Percentiles rank a stretch among this genome's conserved stretches.
Evolutionary conservation across 2,329 filamentous ascomycete genomes (phyloP).

Genomic region (Ascochyta koolunga): DNA sequence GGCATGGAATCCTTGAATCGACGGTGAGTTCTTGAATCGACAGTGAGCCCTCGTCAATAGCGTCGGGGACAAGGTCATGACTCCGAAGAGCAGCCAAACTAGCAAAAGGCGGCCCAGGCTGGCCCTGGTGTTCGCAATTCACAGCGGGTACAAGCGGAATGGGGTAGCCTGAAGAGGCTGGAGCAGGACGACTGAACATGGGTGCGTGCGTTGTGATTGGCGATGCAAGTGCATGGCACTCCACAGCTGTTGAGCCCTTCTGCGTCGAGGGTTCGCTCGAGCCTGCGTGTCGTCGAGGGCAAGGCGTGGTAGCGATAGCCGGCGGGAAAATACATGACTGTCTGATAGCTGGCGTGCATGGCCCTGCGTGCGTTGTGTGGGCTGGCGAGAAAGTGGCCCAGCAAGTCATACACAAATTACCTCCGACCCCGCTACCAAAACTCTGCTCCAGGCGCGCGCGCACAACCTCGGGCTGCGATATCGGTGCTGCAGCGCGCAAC

Average conservation of each 20-base stretch:
- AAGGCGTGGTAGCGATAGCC: slow-evolving; percentile 16
- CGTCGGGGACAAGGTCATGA: slow-evolving; percentile 10
- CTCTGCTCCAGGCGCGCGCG: slow-evolving; percentile 7
- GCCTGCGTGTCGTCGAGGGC: slow-evolving; percentile 5
- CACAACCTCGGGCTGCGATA: slow-evolving; percentile 24
- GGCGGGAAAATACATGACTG: slow-evolving; percentile 18
- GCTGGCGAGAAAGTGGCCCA: not conserved
- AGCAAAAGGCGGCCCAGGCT: slow-evolving; percentile 6
- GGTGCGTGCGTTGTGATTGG: slow-evolving; percentile 4
- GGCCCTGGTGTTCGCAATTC: slow-evolving; percentile 10
- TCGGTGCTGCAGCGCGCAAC: slow-evolving; percentile 23
- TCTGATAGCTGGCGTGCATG: slow-evolving; percentile 12
- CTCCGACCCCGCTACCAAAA: slow-evolving; percentile 14
- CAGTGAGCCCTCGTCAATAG: not conserved
- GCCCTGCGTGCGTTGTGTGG: slow-evolving; percentile 1
- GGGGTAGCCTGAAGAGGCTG: slow-evolving; percentile 17
- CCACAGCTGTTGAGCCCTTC: slow-evolving; percentile 8
- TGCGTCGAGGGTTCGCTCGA: slow-evolving; percentile 19
- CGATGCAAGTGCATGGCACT: not conserved
- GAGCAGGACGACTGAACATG: not conserved
- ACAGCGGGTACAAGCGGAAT: slow-evolving; percentile 16
- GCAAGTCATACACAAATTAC: slow-evolving; percentile 9
- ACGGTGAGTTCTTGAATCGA: no score
- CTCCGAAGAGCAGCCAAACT: slow-evolving; percentile 14
- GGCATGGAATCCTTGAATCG: no score